Conservation (phyloP, 805 yeast species). For the Wickerhamiella allomyrinae region DNA sequence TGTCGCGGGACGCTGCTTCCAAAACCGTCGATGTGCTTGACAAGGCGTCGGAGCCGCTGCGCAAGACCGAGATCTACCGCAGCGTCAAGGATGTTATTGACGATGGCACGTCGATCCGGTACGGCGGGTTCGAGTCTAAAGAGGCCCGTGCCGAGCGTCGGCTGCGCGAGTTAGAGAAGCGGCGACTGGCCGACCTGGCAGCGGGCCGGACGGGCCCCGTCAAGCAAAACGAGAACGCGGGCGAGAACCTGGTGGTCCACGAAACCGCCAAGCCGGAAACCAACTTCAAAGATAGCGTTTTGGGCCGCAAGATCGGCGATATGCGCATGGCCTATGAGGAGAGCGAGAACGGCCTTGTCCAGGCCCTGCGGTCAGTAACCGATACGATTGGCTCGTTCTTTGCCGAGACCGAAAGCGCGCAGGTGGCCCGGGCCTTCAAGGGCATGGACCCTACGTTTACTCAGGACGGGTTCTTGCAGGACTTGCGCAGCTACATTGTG, state of each 20-base stretch:
- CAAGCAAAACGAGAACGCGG: constrained; percentile 54
- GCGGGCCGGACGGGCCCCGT: constrained; percentile 46
- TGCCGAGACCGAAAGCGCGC: constrained; percentile 92
- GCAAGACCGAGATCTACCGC: constrained; percentile 78
- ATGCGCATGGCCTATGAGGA: constrained; percentile 63
- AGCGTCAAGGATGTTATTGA: constrained; percentile 79
- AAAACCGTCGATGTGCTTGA: constrained; percentile 74
- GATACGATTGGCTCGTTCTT: constrained; percentile 77
- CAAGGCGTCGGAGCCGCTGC: constrained; percentile 78
- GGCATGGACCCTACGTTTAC: constrained; percentile 82
- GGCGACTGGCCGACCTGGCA: constrained; percentile 29
- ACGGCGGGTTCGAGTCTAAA: constrained; percentile 83
- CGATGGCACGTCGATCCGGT: constrained; percentile 76
- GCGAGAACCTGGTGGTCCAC: constrained; percentile 68
- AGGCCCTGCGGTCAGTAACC: constrained; percentile 61
- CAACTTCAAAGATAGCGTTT: constrained; percentile 47
- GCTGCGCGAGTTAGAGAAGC: constrained; percentile 28
- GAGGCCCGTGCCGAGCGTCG: constrained; percentile 69
- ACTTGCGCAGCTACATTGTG: constrained; percentile 78
- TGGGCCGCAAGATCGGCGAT: constrained; percentile 51
- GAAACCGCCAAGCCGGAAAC: constrained; percentile 65
- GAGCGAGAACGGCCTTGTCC: constrained; percentile 80
- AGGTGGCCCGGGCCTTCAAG: constrained; percentile 74
- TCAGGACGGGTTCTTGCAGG: constrained; percentile 60
- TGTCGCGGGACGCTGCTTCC: constrained; percentile 73